Conservation (phyloP, 305 asterid genomes). For the Ilex paraguariensis region DNA sequence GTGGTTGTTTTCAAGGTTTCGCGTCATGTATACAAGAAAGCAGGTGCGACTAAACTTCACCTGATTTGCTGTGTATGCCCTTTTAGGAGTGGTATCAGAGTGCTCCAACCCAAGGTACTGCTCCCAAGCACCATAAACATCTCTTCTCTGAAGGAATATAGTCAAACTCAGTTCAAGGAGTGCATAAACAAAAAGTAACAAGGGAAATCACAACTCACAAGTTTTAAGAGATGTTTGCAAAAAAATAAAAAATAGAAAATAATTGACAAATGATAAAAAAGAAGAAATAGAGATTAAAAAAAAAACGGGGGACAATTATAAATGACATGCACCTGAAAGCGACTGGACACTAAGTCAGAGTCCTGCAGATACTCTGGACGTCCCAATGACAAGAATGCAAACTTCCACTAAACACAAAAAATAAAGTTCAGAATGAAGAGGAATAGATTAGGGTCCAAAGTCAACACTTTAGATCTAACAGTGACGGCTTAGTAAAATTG, state of each 20-base stretch:
- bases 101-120: conserved; percentile 76
- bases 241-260: too few species aligned
- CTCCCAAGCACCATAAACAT: conserved; percentile 53
- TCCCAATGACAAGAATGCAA: conserved; percentile 52
- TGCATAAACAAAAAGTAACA: too few species aligned
- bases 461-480: neutral
- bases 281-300: too few species aligned
- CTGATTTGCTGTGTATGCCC: conserved; percentile 50
- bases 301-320: neutral
- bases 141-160: conserved; percentile 26
- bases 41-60: conserved; percentile 15
- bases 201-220: too few species aligned
- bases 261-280: too few species aligned
- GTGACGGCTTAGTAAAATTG: neutral
- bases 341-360: conserved; percentile 42
- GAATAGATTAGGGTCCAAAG: neutral
- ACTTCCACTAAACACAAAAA: conserved; percentile 46
- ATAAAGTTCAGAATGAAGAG: neutral
- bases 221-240: too few species aligned
- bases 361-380: conserved; percentile 53
- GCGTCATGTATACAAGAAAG: neutral
- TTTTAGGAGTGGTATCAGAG: conserved; percentile 49
- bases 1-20: too few species aligned
- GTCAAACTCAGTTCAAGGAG: too few species aligned
- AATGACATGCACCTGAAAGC: conserved; percentile 40